Conservation (phyloP, 495 filamentous ascomycete species). For the Annulohypoxylon stygium region DNA sequence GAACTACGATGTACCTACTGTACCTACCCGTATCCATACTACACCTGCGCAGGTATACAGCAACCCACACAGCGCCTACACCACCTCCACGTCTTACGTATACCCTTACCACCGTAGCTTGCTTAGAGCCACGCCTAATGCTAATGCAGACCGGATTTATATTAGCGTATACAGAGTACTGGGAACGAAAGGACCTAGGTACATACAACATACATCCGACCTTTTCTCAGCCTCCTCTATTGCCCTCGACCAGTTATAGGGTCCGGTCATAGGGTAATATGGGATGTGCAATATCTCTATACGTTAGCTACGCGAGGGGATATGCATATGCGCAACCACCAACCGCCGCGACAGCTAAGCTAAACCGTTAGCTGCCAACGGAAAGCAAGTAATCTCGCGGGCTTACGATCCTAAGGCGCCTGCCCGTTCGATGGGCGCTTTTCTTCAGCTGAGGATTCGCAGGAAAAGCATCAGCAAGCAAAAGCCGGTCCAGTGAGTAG, state of each 20-base stretch:
- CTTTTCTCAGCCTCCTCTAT: constrained; percentile 39
- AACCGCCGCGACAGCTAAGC: not conserved
- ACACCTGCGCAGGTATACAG: too few relatives aligned
- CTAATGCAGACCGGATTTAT: constrained; percentile 35
- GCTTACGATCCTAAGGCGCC: too few relatives aligned
- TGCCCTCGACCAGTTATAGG: not conserved
- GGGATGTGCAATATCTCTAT: not conserved
- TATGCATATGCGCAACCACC: not conserved
- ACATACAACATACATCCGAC: constrained; percentile 8
- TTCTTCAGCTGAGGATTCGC: constrained; percentile 11
- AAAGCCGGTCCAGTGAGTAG: not conserved
- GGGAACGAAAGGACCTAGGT: constrained; percentile 4
- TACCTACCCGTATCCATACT: not conserved
- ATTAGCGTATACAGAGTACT: constrained; percentile 41
- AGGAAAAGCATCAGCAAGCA: not conserved
- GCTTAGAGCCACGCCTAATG: constrained; percentile 15
- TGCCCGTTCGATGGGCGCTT: not conserved
- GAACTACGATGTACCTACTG: not conserved
- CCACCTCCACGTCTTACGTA: constrained; percentile 5
- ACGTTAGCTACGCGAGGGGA: not conserved
- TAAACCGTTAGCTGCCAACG: constrained; percentile 12
- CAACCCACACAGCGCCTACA: too few relatives aligned
- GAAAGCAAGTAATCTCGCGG: not conserved
- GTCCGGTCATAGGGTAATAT: not conserved
- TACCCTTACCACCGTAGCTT: constrained; percentile 1